Base-by-base conservation (phyloP, 345 rosid genomes). In the Arabis alpina region DNA sequence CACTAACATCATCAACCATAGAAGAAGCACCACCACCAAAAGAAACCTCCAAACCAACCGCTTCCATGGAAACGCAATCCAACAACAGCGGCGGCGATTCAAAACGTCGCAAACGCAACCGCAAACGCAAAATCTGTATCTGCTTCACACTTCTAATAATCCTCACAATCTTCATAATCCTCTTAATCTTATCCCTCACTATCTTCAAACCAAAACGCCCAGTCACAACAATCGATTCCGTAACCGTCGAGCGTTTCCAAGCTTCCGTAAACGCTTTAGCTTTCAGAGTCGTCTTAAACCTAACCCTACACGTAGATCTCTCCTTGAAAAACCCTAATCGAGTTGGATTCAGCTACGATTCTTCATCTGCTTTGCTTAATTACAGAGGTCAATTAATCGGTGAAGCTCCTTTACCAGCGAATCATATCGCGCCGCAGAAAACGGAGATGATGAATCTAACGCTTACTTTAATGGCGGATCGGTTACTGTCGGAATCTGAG, bases 201-300 rank as follows among this genome's bases (percentile, higher is more conserved):
- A 88, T 88, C 3, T 89, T 86, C 87, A 94, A 94, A 76, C 75
- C 96, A 48, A 91, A 83, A 79, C 68, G 32, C 3, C 83, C 96
- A 3, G 43, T 56, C 23, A 80, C 76, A 30, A 71, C 80, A 54
- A 28, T 91, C 60, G 66, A 87, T 64, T 82, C 92, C 45, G 44
- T 87, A 61, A 0, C 75, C 43, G 71, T 94, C 0, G 50, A 75
- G 0, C 67, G 82, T 44, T 68, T 89, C 32, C 28, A 6, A 19
- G 30, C 79, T 42, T 64, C 82, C 40, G 3, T 88, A 2, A 83
- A 81, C 80, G 0, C 0, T 27, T 69, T 12, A 59, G 64, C 37
- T 1, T 3, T 84, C 19, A 61, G 39, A 12, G 82, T 77, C 28
- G 0, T 66, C 39, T 49, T 94, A 4, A 94, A 91, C 78, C 16